Base-by-base conservation (phyloP, 768 basidiomycete genomes). In the Kwoniella bestiolae region DNA sequence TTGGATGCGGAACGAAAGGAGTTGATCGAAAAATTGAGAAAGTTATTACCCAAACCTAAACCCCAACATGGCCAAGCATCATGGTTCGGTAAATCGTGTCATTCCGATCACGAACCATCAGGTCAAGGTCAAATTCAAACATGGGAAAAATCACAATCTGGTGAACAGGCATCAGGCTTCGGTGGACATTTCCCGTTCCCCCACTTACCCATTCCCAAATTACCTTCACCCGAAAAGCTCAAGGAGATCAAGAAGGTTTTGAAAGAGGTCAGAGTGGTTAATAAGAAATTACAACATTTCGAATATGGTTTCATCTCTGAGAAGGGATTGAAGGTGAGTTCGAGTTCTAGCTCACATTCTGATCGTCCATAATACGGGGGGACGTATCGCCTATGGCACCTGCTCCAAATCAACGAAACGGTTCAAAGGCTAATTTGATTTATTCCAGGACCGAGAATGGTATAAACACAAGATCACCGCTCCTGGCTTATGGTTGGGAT, bases 371-470 rank as follows among this genome's bases (percentile, higher is more conserved):
- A 4, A 38, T n/a, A n/a, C n/a, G n/a, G n/a, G n/a, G n/a, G n/a
- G n/a, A n/a, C n/a, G n/a, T n/a, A n/a, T n/a, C n/a, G n/a, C n/a
- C n/a, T n/a, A n/a, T n/a, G n/a, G n/a, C n/a, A n/a, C n/a, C n/a
- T n/a, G n/a, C n/a, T n/a, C n/a, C n/a, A n/a, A n/a, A n/a, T n/a
- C n/a, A n/a, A n/a, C n/a, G n/a, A n/a, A n/a, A n/a, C n/a, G n/a
- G n/a, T n/a, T n/a, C n/a, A n/a, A n/a, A n/a, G n/a, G n/a, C n/a
- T n/a, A n/a, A n/a, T n/a, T n/a, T n/a, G n/a, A n/a, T n/a, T n/a
- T n/a, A n/a, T n/a, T n/a, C n/a, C n/a, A 73, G 67, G 77, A 77
- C 18, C 66, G 81, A 45, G 77, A 79, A 60, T 82, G 81, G 81
- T 82, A 81, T 65, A 71, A 72, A 51, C 81, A 82, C 61, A 77